Evolutionary conservation across 2,329 filamentous ascomycete species (phyloP), one percentile per base, ranked within the genome.

Genomic region (Trichoderma brevicompactum): DNA sequence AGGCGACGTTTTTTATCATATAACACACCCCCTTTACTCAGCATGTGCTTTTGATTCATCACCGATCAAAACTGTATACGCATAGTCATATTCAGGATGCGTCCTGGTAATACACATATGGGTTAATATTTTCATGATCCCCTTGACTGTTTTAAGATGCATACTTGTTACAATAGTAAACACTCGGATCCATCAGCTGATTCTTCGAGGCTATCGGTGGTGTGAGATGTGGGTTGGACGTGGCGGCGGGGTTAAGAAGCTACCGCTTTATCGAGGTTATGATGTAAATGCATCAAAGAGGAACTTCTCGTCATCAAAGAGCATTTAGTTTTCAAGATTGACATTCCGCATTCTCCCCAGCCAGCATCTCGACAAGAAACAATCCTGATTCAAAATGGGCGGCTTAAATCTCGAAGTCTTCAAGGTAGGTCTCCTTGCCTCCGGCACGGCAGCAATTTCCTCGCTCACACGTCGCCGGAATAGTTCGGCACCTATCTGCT

Each of bases 401-500:
- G 92, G 94, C 61, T 86, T 94, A 34, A 97, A 97, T 78, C 86
- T 98, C 66, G 94, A 98, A 82, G 88, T 97, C 70, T 94, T 96
- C 85, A 98, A 97, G 82, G 94, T 95, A 80, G 65, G 77, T 59
- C 49, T 53, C n/a, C 5, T 34, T 32, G 3, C 19, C 41, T n/a
- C 12, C 23, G 13, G 34, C 15, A 15, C 19, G 34, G 7, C 19
- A 13, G n/a, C 38, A 41, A 46, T n/a, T 49, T 41, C 48, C 49
- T 62, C 3, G 53, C 28, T 36, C 15, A 13, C 5, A 5, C 13
- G 13, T 5, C 38, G 8, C n/a, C 23, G 41, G 40, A 13, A 28
- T 36, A 97, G 94, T 99, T 99, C 79, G 94, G 94, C 82, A 92
- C 96, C 86, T 99, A 99, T 82, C 89, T 99, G 82, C 90, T 97